Evolutionary conservation across 768 basidiomycete species (phyloP).

Genomic region (Termitomyces sp.): DNA sequence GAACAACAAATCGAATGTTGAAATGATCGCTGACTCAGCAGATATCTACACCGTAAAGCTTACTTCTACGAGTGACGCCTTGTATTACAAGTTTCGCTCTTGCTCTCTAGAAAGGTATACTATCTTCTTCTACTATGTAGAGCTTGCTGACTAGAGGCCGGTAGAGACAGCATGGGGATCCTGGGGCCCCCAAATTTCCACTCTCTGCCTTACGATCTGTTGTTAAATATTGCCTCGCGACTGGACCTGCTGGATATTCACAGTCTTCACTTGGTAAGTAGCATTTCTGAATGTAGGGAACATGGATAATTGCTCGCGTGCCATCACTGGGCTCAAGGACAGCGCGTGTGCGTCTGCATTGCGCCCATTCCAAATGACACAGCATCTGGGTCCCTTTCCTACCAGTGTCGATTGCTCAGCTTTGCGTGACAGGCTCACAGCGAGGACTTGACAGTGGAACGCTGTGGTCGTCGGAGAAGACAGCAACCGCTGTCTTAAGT

Average conservation of each 20-base stretch:
- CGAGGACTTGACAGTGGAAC: background rate
- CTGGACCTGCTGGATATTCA: slow-evolving; percentile 59
- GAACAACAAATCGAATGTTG: background rate
- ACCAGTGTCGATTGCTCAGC: background rate
- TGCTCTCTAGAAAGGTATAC: background rate
- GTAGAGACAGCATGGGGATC: background rate
- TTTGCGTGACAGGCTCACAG: no score
- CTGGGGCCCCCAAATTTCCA: slow-evolving; percentile 18
- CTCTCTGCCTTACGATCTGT: slow-evolving; percentile 62
- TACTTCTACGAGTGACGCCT: background rate
- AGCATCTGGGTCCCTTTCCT: no score
- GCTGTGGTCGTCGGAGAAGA: background rate
- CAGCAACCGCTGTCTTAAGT: background rate
- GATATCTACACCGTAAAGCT: background rate
- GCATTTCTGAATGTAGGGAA: background rate
- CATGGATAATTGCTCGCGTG: background rate
- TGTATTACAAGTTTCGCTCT: background rate
- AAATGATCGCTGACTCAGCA: slow-evolving; percentile 3
- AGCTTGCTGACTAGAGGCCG: background rate
- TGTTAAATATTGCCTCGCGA: slow-evolving; percentile 62
- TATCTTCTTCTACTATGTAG: no score
- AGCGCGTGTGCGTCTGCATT: background rate
- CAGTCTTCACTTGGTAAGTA: slow-evolving; percentile 55
- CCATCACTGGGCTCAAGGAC: background rate
- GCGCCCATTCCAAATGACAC: background rate